Evolutionary conservation across 176 grass and related monocot genomes (phyloP), one percentile per base, ranked within the genome.

Genomic region (Oryza rufipogon): DNA sequence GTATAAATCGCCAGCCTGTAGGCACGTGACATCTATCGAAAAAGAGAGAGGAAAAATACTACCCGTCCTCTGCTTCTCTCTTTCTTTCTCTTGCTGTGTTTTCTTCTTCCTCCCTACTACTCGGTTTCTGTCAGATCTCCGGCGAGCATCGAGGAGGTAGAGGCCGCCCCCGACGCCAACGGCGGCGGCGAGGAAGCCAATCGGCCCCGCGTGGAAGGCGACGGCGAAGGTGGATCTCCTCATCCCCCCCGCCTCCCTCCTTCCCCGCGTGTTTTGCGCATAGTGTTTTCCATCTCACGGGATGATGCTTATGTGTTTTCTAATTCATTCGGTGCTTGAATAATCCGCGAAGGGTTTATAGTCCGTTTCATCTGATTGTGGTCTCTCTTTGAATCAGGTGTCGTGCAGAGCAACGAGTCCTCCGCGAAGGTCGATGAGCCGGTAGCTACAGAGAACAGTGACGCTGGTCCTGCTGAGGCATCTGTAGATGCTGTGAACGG

Each of bases 141-240:
- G 84, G 46, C 46, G 89, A 88, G 45, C 66, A 80, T 91, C 42
- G 89, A 77, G 67, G 82, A 86, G 46, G 73, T 78, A 23, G 67
- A 56, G 49, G 51, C 51, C 4, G 74, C 49, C 38, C 74, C 71
- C 26, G 86, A 92, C 28, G 65, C 71, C 41, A 86, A 64, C 75
- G 78, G 49, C 66, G 81, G 61, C 39, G 81, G 64, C 48, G 89
- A 89, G 60, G 92, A 92, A 15, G 81, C 81, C 44, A 87, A 79
- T 73, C 51, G 89, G 22, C 70, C 73, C 26, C 82, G 92, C 76
- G 79, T 86, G 60, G 90, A 92, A 30, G 87, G 79, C 56, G 66
- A 81, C 32, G 86, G 2, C 12, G 64, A 86, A 89, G 74, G 92
- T 88, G 36, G 38, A 68, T 80, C 82, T 78, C 39, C n/a, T 4